Base-by-base conservation (phyloP, 352 stramenopile species). In the Phytopythium chamaehyphon region DNA sequence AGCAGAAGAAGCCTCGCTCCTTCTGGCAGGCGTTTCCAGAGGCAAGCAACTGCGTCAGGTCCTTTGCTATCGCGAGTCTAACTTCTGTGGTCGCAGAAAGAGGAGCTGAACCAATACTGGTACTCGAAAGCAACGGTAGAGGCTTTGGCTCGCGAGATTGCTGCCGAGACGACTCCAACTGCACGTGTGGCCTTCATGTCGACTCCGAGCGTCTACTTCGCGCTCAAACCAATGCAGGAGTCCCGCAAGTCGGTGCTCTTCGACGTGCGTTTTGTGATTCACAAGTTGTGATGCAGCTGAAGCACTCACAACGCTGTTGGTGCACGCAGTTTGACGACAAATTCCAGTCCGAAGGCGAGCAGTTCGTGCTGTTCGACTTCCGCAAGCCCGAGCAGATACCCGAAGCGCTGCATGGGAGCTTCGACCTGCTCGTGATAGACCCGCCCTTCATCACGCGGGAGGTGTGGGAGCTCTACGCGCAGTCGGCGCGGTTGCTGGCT, bases 21-120 rank as follows among this genome's bases (percentile, higher is more conserved):
- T 89, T 89, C 56, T 89, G 75, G 75, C 73, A 89, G 49, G 67
- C 66, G 31, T 89, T 81, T 45, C 78, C 78, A 19, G 78, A 89
- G 71, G 78, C 83, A 38, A 12, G 47, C 8, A 47, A 23, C 48
- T 31, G 15, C 46, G 12, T 10, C 18, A 15, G 24, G 11, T n/a
- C n/a, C 15, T 16, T 22, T 23, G 8, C 38, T 8, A 18, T 12
- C 19, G 48, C 10, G 5, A 10, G 31, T 23, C 40, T 22, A 10
- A 22, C 40, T 14, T 45, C 18, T n/a, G 19, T 37, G 23, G 18
- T 19, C 24, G 26, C 71, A 98, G 78, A 96, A 98, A 66, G 82
- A 83, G 60, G 77, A 97, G 60, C 66, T 98, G n/a, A 98, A 98
- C 66, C 94, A 98, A 63, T 98, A 98, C 57, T 98, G 93, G 93